Evolutionary conservation across 306 rosid species (phyloP).

Genomic region (Gastrolobium bilobum): DNA sequence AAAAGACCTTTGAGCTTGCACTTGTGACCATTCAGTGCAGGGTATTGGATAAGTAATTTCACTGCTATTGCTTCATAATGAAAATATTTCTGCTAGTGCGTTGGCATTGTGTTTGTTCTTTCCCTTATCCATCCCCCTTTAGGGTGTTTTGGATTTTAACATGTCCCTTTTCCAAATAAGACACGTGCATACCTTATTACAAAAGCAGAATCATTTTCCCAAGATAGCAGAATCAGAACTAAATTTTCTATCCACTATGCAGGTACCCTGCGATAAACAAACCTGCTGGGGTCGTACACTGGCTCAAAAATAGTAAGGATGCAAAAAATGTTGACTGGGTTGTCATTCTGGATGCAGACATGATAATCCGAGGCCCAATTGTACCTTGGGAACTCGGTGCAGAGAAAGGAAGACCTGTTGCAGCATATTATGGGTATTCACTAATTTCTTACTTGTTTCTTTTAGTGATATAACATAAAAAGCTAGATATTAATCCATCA

Average conservation of each 20-base stretch:
- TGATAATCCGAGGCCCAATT: constrained; percentile 94
- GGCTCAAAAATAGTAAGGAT: constrained; percentile 94
- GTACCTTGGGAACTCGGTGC: constrained; percentile 99
- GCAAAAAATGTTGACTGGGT: constrained; percentile 97
- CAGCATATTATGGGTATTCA: constrained; percentile 91
- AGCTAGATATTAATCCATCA: constrained; percentile 26
- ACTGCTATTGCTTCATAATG: constrained; percentile 27
- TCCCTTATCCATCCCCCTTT: background rate
- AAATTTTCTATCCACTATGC: constrained; percentile 48
- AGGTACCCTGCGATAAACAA: constrained; percentile 99
- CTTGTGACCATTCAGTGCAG: background rate
- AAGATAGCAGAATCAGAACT: background rate
- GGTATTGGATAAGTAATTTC: constrained; percentile 30
- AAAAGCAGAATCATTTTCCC: constrained; percentile 12
- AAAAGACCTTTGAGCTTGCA: constrained; percentile 14
- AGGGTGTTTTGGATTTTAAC: constrained; percentile 34
- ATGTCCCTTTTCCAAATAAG: background rate
- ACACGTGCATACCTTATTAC: background rate
- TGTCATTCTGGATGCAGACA: constrained; percentile 96
- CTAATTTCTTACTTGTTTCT: constrained; percentile 18
- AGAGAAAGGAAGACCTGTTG: constrained; percentile 95
- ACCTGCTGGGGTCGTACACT: constrained; percentile 96
- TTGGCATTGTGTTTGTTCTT: constrained; percentile 23
- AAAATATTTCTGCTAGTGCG: constrained; percentile 26
- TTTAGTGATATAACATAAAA: constrained; percentile 24